Conservation (phyloP, 2,329 filamentous ascomycete genomes). For the Ustulina deusta region DNA sequence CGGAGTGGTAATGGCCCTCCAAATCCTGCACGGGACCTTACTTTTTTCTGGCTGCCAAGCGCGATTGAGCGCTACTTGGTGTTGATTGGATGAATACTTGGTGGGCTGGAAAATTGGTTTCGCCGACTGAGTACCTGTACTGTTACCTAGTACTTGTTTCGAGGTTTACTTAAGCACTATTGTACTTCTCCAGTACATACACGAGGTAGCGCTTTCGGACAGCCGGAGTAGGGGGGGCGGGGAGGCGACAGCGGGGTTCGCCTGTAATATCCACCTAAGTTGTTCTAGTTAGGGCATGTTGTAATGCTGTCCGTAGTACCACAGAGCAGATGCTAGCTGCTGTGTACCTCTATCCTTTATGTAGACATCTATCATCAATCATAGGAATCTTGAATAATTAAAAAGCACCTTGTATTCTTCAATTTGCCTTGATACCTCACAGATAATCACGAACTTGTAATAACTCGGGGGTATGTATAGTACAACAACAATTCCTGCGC, state of each 20-base stretch:
- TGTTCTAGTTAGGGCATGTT: background rate
- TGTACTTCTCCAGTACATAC: too few species aligned
- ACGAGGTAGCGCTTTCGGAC: too few species aligned
- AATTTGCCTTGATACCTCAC: constrained; percentile 26
- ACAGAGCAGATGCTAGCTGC: too few species aligned
- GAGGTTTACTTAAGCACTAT: too few species aligned
- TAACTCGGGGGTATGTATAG: constrained; percentile 27
- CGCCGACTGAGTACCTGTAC: constrained; percentile 28
- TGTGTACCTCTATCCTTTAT: too few species aligned
- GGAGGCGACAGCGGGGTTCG: too few species aligned
- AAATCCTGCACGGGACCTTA: constrained; percentile 34
- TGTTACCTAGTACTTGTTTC: background rate
- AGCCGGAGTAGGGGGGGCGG: too few species aligned
- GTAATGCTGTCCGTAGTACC: too few species aligned
- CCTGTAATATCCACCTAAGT: too few species aligned
- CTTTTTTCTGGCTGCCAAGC: constrained; percentile 44
- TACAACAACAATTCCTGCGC: constrained; percentile 32
- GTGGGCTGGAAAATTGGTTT: constrained; percentile 47
- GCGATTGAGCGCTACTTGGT: constrained; percentile 28
- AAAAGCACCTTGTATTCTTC: constrained; percentile 1
- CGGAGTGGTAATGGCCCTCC: constrained; percentile 8
- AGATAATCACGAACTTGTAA: constrained; percentile 5
- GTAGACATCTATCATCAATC: background rate
- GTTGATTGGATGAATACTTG: constrained; percentile 42
- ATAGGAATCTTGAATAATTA: background rate